Conservation (phyloP, 352 stramenopile species). For the Pythium chondricola region DNA sequence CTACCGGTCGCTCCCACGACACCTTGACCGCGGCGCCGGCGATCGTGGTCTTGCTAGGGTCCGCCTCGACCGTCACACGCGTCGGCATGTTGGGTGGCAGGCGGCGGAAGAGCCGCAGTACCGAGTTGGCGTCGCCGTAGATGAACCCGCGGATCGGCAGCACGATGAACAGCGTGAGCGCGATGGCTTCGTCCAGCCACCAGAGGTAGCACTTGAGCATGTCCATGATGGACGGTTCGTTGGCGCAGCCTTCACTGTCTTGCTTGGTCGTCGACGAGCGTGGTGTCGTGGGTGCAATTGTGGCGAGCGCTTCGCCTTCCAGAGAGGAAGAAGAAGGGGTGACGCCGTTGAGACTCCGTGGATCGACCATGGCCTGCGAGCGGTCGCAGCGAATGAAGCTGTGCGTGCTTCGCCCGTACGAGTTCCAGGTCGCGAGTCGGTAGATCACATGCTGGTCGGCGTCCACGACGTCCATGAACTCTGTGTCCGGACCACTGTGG, state of each 20-base stretch:
- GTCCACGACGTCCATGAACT: conserved; percentile 65
- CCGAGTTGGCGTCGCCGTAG: conserved; percentile 73
- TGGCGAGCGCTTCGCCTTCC: no score
- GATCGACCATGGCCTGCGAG: no score
- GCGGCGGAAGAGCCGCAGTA: conserved; percentile 57
- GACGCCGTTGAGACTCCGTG: no score
- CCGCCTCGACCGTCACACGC: conserved; percentile 61
- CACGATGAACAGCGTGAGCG: conserved; percentile 65
- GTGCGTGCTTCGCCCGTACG: conserved; percentile 63
- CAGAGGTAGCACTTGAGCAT: conserved; percentile 68
- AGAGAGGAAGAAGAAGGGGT: no score
- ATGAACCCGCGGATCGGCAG: conserved; percentile 77
- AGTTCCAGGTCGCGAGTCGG: conserved; percentile 77
- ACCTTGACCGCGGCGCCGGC: conserved; percentile 50
- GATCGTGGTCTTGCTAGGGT: conserved; percentile 49
- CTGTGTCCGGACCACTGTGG: conserved; percentile 54
- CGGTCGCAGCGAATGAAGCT: conserved; percentile 50
- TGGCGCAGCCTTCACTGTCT: conserved; percentile 2
- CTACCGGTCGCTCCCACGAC: conserved; percentile 72
- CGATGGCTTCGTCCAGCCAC: conserved; percentile 83
- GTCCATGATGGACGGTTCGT: conserved; percentile 8
- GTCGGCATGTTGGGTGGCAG: conserved; percentile 79
- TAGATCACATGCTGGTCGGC: conserved; percentile 56
- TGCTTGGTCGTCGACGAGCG: not conserved
- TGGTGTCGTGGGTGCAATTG: not conserved